Evolutionary conservation across 768 basidiomycete species (phyloP), one percentile per base, ranked within the genome.

Genomic region (Boletus sp.): DNA sequence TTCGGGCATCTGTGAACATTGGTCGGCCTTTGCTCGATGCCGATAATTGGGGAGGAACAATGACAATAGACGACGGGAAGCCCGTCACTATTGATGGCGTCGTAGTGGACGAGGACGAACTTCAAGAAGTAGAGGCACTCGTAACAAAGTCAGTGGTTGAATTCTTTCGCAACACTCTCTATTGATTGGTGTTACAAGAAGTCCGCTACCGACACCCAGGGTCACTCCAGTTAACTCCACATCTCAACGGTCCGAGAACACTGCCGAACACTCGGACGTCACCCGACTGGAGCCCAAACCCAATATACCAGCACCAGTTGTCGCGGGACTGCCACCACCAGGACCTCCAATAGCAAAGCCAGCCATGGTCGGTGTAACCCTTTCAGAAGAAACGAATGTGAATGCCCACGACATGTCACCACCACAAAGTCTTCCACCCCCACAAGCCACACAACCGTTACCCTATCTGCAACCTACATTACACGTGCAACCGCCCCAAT

Each of bases 171-270:
- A 32, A 35, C 54, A 60, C 50, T 57, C 24, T 54, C 46, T 53
- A 52, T 51, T 67, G 59, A 71, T 62, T 14, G 41, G 24, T 28
- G 50, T 61, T 47, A 65, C 68, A 80, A 84, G 80, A 81, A 83
- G 81, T 64, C 77, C 80, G 52, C 67, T 87, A 52, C 85, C 85
- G 33, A 87, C 85, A 4, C 86, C 86, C 17, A 76, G 85, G 29
- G 75, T 77, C 15, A 85, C 83, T 14, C 84, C 85, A 15, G 72
- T 77, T 12, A 76, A 76, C 39, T 56, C 62, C 18, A 35, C 59
- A 3, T 52, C 63, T n/a, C 67, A 61, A 18, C 54, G 44, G 45
- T 49, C 45, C n/a, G 47, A 48, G 28, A 53, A 47, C 24, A 49
- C 55, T 48, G 29, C 52, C 29, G 51, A 51, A 54, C 58, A 29